A percentile compares a stretch with the other conserved stretches of the same genome.
phyloP scores from a whole-genome alignment of 306 rosid genomes.

The Hylodesmum podocarpum region DNA sequence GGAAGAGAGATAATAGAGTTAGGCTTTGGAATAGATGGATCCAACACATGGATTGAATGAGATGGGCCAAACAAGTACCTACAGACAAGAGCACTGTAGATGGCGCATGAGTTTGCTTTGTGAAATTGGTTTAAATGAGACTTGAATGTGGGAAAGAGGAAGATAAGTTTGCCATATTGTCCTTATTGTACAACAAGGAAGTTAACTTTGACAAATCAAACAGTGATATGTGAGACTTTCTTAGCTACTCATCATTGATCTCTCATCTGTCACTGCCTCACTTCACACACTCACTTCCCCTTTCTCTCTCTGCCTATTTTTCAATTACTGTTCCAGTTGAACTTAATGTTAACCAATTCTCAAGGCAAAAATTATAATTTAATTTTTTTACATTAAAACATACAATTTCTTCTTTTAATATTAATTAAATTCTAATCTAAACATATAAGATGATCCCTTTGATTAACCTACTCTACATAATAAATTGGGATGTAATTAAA shows the following conservation, averaged over 20 bases:
- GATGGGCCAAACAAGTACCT: conserved; percentile 17
- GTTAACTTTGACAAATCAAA: not conserved
- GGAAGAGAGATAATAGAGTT: not conserved
- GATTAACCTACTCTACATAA: too few relatives aligned
- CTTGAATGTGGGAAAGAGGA: conserved; percentile 20
- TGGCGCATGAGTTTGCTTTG: conserved; percentile 19
- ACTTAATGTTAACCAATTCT: too few relatives aligned
- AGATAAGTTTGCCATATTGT: conserved; percentile 7
- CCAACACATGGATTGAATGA: conserved; percentile 10
- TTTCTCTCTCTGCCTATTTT: not conserved
- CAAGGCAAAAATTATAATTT: too few relatives aligned
- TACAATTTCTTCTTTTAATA: too few relatives aligned
- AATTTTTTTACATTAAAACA: too few relatives aligned
- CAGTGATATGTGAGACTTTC: conserved; percentile 6
- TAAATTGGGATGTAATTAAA: too few relatives aligned
- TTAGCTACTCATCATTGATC: not conserved
- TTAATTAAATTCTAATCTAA: too few relatives aligned
- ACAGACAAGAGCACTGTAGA: not conserved
- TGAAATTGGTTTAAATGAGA: not conserved
- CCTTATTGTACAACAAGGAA: not conserved
- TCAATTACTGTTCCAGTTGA: not conserved
- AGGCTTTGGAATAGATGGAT: conserved; percentile 27
- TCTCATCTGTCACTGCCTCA: conserved; percentile 19
- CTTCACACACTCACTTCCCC: not conserved
- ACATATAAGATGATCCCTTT: too few relatives aligned